These are phyloP conservation scores for Metarhizium humberi DNA, from an alignment of 2,329 filamentous ascomycete genomes.

Conservation along the genomic window DNA sequence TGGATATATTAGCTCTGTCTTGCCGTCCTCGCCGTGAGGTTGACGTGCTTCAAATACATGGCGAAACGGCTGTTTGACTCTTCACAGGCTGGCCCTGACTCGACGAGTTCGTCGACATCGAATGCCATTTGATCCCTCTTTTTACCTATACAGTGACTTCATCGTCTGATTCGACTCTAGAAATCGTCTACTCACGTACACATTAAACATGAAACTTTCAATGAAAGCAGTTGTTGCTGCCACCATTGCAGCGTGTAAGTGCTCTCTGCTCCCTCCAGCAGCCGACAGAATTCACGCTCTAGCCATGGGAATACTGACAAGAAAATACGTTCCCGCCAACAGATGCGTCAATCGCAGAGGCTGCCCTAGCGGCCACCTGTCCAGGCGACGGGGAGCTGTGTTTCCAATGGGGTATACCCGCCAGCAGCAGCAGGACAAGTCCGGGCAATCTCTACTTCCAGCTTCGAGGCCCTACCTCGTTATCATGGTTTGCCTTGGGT, in stretches of 20 bases:
- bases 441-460: slow-evolving; percentile 47
- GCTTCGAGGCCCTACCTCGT: slow-evolving; percentile 40
- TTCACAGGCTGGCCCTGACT: neutral
- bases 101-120: too few species aligned
- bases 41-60: neutral
- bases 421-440: neutral
- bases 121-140: too few species aligned
- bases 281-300: neutral
- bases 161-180: neutral
- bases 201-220: slow-evolving; percentile 6
- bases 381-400: neutral
- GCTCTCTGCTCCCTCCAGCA: neutral
- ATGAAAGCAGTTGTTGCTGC: slow-evolving; percentile 3
- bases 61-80: neutral
- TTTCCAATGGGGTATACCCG: neutral
- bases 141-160: too few species aligned
- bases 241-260: slow-evolving; percentile 10
- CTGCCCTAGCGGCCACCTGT: neutral
- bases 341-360: neutral
- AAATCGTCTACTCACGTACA: neutral
- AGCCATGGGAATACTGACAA: neutral
- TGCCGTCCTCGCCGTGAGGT: neutral
- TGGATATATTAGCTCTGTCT: neutral
- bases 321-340: neutral
- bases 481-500: slow-evolving; percentile 49